Evolutionary conservation across 2,329 filamentous ascomycete species (phyloP), one percentile per base, ranked within the genome.

Genomic region (Chrysosporium keratinophilum): DNA sequence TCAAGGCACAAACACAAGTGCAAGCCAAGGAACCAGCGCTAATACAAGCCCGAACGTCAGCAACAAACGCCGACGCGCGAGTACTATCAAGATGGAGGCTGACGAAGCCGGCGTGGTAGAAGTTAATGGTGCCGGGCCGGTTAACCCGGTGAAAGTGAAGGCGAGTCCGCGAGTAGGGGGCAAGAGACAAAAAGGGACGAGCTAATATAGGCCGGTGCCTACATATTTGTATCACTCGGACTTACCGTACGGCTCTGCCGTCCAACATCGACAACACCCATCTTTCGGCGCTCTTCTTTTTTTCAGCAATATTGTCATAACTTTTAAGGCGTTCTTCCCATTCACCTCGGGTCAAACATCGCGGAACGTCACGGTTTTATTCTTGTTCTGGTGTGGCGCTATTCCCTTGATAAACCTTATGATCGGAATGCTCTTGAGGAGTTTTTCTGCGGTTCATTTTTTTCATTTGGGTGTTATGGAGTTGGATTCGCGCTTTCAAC

Each of bases 31-130:
- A 2, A 72, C 76, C 7, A 82, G 78, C 61, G 78, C 79, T 33
- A 83, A 80, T 59, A 82, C 81, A 4, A 83, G 80, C 59, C 81
- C 81, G 1, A 82, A 79, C 60, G 75, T 81, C 42, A 76, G 70
- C 46, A 65, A 64, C 60, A 84, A 84, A 67, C 71, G 78, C 55
- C 75, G 81, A 56, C 72, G 81, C 56, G 67, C 75, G 23, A 83
- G 80, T 65, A 76, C 76, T 12, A 78, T 81, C 54, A 83, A 83
- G 65, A 68, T 76, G 51, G 80, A 82, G 60, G 72, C 68, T 39
- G 79, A 82, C 45, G 79, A 79, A 43, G 71, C 66, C 46, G 63
- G 60, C 52, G 68, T 65, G 31, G 54, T 64, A 23, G 75, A 79
- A 55, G 71, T 79, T 49, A 82, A 81, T 56, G 73, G 74, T 34